Conservation (phyloP, 441 rosid genomes). For the Dalechampia spathulata region DNA sequence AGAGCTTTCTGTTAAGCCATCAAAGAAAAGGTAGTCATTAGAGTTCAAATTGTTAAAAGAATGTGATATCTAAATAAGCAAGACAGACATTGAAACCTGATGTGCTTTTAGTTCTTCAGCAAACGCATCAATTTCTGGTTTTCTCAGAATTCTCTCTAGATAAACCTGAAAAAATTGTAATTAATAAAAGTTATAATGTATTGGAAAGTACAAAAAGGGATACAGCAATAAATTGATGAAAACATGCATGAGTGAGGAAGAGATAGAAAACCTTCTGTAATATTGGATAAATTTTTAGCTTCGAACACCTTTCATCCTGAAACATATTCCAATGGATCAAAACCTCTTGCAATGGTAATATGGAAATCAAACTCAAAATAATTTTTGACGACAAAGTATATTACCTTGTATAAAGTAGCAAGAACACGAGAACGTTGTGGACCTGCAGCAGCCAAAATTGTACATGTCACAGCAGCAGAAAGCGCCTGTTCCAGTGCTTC, state of each 20-base stretch:
- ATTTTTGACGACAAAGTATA: constrained; percentile 3
- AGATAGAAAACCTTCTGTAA: constrained; percentile 69
- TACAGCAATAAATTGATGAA: not conserved
- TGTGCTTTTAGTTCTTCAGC: constrained; percentile 92
- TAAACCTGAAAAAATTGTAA: constrained; percentile 48
- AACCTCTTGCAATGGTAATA: constrained; percentile 7
- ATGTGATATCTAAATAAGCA: constrained; percentile 9
- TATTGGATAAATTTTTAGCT: constrained; percentile 88
- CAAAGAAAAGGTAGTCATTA: constrained; percentile 10
- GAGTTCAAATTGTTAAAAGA: constrained; percentile 5
- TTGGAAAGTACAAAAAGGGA: constrained; percentile 1
- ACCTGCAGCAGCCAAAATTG: constrained; percentile 97
- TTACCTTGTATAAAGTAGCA: constrained; percentile 91
- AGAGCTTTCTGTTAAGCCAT: constrained; percentile 70
- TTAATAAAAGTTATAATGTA: not conserved
- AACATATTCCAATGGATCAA: constrained; percentile 21
- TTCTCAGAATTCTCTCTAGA: constrained; percentile 90
- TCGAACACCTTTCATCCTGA: constrained; percentile 97
- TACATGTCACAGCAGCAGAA: constrained; percentile 95
- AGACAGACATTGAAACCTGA: constrained; percentile 44
- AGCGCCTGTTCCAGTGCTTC: constrained; percentile 91
- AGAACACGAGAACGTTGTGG: constrained; percentile 99
- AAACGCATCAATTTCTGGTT: constrained; percentile 94
- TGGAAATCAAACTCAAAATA: constrained; percentile 4
- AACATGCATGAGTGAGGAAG: not conserved